These are phyloP conservation scores for Teratosphaeriaceae sp. DNA, from an alignment of 2,329 filamentous ascomycete species.

Conservation along the genomic window DNA sequence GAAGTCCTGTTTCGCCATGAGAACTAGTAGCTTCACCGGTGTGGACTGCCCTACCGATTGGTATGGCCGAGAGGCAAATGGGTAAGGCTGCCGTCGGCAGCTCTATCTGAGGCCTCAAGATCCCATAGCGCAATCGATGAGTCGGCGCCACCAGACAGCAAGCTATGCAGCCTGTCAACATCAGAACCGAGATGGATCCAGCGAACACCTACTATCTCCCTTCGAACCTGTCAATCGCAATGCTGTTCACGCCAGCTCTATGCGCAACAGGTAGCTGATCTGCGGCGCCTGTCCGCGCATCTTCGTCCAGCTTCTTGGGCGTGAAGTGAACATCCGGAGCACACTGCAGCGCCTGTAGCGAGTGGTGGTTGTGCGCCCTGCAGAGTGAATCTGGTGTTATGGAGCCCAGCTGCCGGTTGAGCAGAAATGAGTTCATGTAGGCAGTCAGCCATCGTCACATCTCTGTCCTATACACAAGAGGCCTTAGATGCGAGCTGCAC, in stretches of 20 bases:
- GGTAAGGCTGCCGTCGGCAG: slow-evolving; percentile 4
- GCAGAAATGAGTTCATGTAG: slow-evolving; percentile 64
- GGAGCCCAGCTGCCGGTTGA: slow-evolving; percentile 68
- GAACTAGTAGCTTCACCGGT: slow-evolving; percentile 12
- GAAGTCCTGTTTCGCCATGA: slow-evolving; percentile 22
- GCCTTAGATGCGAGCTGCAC: no score
- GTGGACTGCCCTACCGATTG: slow-evolving; percentile 9
- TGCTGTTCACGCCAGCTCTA: slow-evolving; percentile 67
- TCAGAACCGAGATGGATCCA: background rate
- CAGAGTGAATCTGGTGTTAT: slow-evolving; percentile 58
- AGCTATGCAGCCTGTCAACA: slow-evolving; percentile 57
- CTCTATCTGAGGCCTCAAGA: slow-evolving; percentile 53
- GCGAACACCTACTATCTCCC: slow-evolving; percentile 54
- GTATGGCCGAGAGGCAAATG: slow-evolving; percentile 43
- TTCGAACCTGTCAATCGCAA: slow-evolving; percentile 77
- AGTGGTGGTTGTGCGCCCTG: slow-evolving; percentile 56
- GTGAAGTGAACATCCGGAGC: slow-evolving; percentile 64
- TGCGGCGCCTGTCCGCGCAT: slow-evolving; percentile 5
- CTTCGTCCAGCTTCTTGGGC: slow-evolving; percentile 44
- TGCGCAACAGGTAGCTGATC: slow-evolving; percentile 39
- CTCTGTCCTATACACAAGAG: no score
- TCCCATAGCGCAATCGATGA: slow-evolving; percentile 84
- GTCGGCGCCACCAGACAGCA: slow-evolving; percentile 81
- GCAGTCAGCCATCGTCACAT: no score
- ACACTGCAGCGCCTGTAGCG: slow-evolving; percentile 63